Base-by-base conservation (phyloP, 768 basidiomycete species). In the Agrocybe pediades region DNA sequence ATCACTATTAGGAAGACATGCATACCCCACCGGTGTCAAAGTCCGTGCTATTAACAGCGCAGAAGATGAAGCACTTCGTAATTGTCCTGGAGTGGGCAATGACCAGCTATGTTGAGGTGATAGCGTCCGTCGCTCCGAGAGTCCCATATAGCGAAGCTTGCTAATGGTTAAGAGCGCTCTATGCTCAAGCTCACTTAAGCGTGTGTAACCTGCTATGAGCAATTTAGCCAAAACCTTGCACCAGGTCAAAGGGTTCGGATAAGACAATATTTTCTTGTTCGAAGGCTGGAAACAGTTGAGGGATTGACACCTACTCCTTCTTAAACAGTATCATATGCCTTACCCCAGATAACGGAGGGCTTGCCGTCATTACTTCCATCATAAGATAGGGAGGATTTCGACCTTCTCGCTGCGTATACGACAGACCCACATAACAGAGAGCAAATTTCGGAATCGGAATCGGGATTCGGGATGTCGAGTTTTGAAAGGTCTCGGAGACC, bases 401-500 rank as follows among this genome's bases (percentile, higher is more conserved):
- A 15, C 30, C 42, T 26, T 27, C 49, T n/a, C n/a, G n/a, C n/a
- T 40, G 43, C 41, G 24, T 39, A 51, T 46, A 51, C 13, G 44
- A 42, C 40, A 36, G 13, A 16, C 46, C 55, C 55, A 56, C 55
- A 25, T 56, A 5, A 56, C 24, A 51, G 44, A 27, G 36, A 16
- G 13, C 9, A 23, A 39, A 45, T 49, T 20, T 53, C 56, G 51
- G 54, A 53, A 41, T 56, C 51, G 55, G 55, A 51, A 17, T 51
- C 55, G 55, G 55, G 53, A 42, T 24, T 43, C 26, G 19, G 49
- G 26, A 49, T n/a, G n/a, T n/a, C n/a, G n/a, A n/a, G n/a, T n/a
- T 21, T 27, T 23, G 27, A 42, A 46, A 36, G 27, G 56, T 60
- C 58, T 50, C 48, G 45, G 55, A 54, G 59, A 60, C 59, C 41